Evolutionary conservation across 2,329 filamentous ascomycete genomes (phyloP).

Genomic region (Colletotrichum trifolii): DNA sequence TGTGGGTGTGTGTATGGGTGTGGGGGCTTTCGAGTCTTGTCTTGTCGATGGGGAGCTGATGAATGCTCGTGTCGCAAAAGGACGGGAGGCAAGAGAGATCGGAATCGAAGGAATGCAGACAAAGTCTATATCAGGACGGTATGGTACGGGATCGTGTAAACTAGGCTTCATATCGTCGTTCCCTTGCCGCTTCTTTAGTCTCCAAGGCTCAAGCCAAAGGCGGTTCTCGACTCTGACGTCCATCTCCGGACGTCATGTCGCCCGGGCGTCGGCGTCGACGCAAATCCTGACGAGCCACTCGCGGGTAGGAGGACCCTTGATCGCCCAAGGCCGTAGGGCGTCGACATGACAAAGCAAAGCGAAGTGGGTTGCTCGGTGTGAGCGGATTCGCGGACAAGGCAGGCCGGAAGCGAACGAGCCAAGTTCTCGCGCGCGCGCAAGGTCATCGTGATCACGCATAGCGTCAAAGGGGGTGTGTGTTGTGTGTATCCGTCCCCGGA

Average conservation of each 20-base stretch:
- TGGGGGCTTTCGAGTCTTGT: no score
- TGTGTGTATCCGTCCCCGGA: not conserved
- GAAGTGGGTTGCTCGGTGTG: not conserved
- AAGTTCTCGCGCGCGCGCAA: slow-evolving; percentile 7
- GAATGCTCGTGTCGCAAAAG: slow-evolving; percentile 9
- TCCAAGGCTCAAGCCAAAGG: slow-evolving; percentile 6
- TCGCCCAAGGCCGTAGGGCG: slow-evolving; percentile 1
- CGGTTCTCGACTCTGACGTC: slow-evolving; percentile 5
- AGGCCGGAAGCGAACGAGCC: slow-evolving; percentile 8
- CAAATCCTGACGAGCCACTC: slow-evolving; percentile 20
- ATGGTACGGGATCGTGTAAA: not conserved
- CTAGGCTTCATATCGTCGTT: slow-evolving; percentile 11
- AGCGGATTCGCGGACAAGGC: not conserved
- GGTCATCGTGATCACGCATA: slow-evolving; percentile 6
- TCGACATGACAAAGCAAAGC: slow-evolving; percentile 6
- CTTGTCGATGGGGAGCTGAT: no score
- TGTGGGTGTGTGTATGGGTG: no score
- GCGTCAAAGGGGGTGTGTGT: not conserved
- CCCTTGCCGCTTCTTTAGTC: not conserved
- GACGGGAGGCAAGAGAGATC: not conserved
- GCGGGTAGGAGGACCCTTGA: slow-evolving; percentile 1
- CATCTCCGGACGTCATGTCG: slow-evolving; percentile 32
- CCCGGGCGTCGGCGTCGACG: slow-evolving; percentile 28
- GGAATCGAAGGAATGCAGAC: slow-evolving; percentile 31
- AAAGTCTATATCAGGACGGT: slow-evolving; percentile 35